Percentiles rank a stretch among this genome's conserved stretches.
Conservation (phyloP, 225 moss, liverwort and hornwort genomes). For the Sphagnum contortum region DNA sequence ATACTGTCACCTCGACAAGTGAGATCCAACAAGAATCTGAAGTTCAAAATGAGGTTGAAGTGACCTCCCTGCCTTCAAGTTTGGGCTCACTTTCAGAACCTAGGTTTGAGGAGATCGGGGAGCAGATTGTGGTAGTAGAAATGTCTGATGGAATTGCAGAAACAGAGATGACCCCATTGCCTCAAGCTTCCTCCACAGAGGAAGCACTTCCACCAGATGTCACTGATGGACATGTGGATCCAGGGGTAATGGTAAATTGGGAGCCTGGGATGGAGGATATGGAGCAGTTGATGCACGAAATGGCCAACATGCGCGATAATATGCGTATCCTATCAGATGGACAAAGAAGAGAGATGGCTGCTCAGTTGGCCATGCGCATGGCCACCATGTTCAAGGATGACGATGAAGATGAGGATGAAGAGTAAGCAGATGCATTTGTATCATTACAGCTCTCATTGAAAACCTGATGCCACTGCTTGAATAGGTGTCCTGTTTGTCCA, state of each 20-base stretch:
- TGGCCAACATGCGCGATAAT: slow-evolving; percentile 83
- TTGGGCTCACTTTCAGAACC: slow-evolving; percentile 12
- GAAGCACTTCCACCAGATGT: slow-evolving; percentile 1
- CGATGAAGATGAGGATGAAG: slow-evolving; percentile 38
- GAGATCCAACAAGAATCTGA: slow-evolving; percentile 8
- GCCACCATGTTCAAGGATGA: slow-evolving; percentile 86
- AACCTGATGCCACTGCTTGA: background rate
- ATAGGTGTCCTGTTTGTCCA: too few relatives aligned
- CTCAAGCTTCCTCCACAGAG: too few relatives aligned
- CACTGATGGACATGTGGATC: slow-evolving; percentile 7
- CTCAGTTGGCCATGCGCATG: slow-evolving; percentile 87
- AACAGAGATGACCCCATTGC: slow-evolving; percentile 9
- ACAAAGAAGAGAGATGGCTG: slow-evolving; percentile 81
- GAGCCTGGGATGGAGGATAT: slow-evolving; percentile 49
- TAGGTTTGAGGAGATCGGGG: slow-evolving; percentile 19
- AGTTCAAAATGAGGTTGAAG: slow-evolving; percentile 12
- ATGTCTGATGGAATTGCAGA: slow-evolving; percentile 22
- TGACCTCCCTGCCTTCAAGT: slow-evolving; percentile 24
- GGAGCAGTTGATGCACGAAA: slow-evolving; percentile 86
- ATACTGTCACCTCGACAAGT: slow-evolving; percentile 6
- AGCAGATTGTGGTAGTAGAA: slow-evolving; percentile 30
- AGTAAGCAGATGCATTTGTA: slow-evolving; percentile 1
- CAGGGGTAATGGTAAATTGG: slow-evolving; percentile 13
- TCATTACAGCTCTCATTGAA: too few relatives aligned
- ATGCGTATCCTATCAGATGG: slow-evolving; percentile 82